Evolutionary conservation across 2,329 filamentous ascomycete species (phyloP), one percentile per base, ranked within the genome.

Genomic region (Ramichloridium luteum): DNA sequence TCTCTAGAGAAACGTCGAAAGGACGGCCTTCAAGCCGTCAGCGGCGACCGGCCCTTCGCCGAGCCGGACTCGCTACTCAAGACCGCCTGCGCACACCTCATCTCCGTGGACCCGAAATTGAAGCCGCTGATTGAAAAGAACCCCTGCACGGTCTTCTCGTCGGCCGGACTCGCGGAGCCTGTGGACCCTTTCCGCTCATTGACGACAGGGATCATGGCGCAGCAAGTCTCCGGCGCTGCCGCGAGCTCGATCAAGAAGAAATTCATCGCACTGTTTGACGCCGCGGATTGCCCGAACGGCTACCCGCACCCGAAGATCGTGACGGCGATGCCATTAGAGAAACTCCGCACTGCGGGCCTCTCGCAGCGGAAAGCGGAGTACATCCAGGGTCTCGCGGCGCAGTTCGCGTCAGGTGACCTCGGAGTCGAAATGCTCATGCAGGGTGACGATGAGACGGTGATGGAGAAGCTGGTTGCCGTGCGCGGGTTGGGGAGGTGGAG

Each of bases 321-420:
- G 5, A 70, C 73, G 0, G 54, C 60, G 6, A 70, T 65, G 30
- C 59, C 76, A 12, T 61, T 93, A 17, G 61, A 77, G 16, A 69
- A 60, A 3, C 69, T 98, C 6, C 79, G 88, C 16, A 78, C 79
- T 5, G 90, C 88, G 1, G 90, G 90, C 0, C 70, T 98, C 30
- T 93, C 84, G 3, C 81, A 92, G 59, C 75, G 90, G 36, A 98
- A 98, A 61, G 90, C 90, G 28, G 90, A 96, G 60, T 98, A 98
- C 58, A 75, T 96, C 38, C 71, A 77, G 33, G 88, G 88, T 0
- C 65, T 98, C 4, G 84, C 86, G 0, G 69, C 78, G 49, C 86
- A 86, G 54, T 96, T 96, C 51, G 63, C 60, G 1, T 65, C 54
- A 2, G 83, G 83, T 10, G 81, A 88, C 47, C 63, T 96, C 31